Percentiles rank a stretch among this genome's conserved stretches.
These are phyloP conservation scores for Septoria linicola DNA, from an alignment of 2,329 filamentous ascomycete species.

Conservation along the genomic window DNA sequence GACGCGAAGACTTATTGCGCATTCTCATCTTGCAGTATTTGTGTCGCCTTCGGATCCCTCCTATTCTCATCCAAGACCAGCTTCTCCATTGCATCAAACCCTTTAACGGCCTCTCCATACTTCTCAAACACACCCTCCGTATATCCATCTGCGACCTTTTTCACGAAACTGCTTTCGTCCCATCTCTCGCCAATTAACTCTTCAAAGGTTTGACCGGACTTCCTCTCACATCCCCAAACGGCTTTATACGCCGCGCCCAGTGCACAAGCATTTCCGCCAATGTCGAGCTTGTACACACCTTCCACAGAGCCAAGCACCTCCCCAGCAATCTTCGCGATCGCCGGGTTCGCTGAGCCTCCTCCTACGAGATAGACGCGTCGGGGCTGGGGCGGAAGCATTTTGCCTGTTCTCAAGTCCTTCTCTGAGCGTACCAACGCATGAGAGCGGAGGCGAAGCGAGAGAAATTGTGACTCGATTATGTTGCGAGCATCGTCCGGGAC, in stretches of 20 bases:
- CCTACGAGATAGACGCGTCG: conserved; percentile 91
- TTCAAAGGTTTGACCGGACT: conserved; percentile 67
- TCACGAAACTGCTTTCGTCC: conserved; percentile 79
- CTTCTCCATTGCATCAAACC: conserved; percentile 74
- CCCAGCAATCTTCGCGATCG: conserved; percentile 80
- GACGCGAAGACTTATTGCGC: too few species aligned
- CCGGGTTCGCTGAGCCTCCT: conserved; percentile 83
- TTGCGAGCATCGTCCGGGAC: conserved; percentile 68
- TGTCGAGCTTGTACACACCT: conserved; percentile 88
- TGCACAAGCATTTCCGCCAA: conserved; percentile 93
- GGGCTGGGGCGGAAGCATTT: conserved; percentile 73
- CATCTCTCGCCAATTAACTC: conserved; percentile 80
- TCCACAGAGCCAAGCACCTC: conserved; percentile 86
- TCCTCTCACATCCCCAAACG: conserved; percentile 80
- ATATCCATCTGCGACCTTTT: conserved; percentile 81
- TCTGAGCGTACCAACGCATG: conserved; percentile 63
- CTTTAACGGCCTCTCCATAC: conserved; percentile 74
- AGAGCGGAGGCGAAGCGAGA: conserved; percentile 84
- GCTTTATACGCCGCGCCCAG: conserved; percentile 94
- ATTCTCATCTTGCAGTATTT: background rate
- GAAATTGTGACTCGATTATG: conserved; percentile 92
- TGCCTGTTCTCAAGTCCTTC: conserved; percentile 45
- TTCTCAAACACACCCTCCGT: conserved; percentile 68
- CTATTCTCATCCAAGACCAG: conserved; percentile 52
- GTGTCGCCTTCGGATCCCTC: background rate